phyloP scores from a whole-genome alignment of 192 early-diverging fungal genomes.

The Oehlia diaphana region DNA sequence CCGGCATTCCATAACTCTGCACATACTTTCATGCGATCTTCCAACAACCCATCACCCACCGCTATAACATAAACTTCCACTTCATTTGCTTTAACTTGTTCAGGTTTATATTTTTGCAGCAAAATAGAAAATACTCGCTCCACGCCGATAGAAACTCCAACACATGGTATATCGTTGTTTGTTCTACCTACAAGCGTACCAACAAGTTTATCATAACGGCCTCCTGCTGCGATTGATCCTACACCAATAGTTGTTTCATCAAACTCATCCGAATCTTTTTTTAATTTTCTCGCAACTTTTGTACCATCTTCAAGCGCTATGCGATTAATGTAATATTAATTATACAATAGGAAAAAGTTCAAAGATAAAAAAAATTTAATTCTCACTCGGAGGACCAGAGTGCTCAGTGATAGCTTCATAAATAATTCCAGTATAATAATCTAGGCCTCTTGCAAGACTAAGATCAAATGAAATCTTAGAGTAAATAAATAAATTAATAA shows the following conservation, averaged over 20 bases:
- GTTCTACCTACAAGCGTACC: constrained; percentile 86
- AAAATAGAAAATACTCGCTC: constrained; percentile 94
- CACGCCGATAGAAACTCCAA: constrained; percentile 93
- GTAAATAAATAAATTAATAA: neutral
- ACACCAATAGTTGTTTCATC: constrained; percentile 83
- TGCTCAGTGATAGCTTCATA: constrained; percentile 87
- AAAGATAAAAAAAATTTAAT: neutral
- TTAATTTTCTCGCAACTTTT: constrained; percentile 39
- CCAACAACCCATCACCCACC: constrained; percentile 76
- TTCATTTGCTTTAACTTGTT: constrained; percentile 72
- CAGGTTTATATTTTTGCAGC: constrained; percentile 57
- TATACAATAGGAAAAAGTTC: neutral
- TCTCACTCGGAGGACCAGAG: constrained; percentile 55
- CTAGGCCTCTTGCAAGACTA: constrained; percentile 92
- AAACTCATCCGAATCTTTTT: constrained; percentile 54
- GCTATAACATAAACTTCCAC: constrained; percentile 86
- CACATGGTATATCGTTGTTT: constrained; percentile 84
- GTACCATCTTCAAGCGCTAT: constrained; percentile 48
- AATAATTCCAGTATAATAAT: constrained; percentile 99
- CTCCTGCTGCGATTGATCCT: constrained; percentile 95
- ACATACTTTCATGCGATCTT: constrained; percentile 86
- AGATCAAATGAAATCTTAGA: constrained; percentile 85
- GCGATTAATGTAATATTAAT: neutral
- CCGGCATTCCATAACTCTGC: constrained; percentile 91
- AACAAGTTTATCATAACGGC: constrained; percentile 96